These are phyloP conservation scores for Cladobotryum protrusum DNA, from an alignment of 2,329 filamentous ascomycete genomes.

Conservation along the genomic window DNA sequence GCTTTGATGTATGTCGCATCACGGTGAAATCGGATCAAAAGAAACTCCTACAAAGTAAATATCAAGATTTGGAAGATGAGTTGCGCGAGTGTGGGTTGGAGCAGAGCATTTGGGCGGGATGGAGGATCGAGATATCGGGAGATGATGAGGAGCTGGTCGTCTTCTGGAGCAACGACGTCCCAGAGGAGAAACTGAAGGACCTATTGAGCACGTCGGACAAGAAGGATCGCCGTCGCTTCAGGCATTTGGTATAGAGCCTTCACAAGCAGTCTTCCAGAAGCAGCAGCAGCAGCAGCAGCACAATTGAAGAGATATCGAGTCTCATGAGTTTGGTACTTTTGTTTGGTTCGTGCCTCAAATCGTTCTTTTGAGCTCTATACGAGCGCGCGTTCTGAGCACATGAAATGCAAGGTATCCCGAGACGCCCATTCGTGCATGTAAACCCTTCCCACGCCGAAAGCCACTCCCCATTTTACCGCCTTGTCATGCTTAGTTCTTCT, in stretches of 20 bases:
- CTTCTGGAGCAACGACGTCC: conserved; percentile 31
- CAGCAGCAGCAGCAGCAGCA: background rate
- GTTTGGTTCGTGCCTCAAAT: conserved; percentile 25
- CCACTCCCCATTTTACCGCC: conserved; percentile 18
- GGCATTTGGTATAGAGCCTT: conserved; percentile 17
- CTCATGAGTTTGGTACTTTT: background rate
- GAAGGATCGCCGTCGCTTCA: conserved; percentile 19
- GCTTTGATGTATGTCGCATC: conserved; percentile 32
- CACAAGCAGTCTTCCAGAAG: background rate
- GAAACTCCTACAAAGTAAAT: conserved; percentile 28
- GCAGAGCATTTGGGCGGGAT: conserved; percentile 32
- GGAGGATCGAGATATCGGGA: conserved; percentile 35
- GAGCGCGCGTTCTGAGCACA: conserved; percentile 35
- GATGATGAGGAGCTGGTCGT: conserved; percentile 33
- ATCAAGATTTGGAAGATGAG: conserved; percentile 26
- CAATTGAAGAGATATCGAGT: background rate
- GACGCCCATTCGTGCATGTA: conserved; percentile 46
- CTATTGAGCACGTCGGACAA: conserved; percentile 18
- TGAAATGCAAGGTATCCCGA: conserved; percentile 50
- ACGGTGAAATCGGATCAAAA: conserved; percentile 26
- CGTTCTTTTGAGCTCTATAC: conserved; percentile 32
- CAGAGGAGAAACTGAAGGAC: conserved; percentile 26
- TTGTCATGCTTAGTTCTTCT: conserved; percentile 41
- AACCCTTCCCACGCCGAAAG: conserved; percentile 26
- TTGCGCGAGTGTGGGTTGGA: conserved; percentile 25